These are phyloP conservation scores for Polygonum maritimum DNA, from an alignment of 148 eudicot species.

Conservation along the genomic window DNA sequence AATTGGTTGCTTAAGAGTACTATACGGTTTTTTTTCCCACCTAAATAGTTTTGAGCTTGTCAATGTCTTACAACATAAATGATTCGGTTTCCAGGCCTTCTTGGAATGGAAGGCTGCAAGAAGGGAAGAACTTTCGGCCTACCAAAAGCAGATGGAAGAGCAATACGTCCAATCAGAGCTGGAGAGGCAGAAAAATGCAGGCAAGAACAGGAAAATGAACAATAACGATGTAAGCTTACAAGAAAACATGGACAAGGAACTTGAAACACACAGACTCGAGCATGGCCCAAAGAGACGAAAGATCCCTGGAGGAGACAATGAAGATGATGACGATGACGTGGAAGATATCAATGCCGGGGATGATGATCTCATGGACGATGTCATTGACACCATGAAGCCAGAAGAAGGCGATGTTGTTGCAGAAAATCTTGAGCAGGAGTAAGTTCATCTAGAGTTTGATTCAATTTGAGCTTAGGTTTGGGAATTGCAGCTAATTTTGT, in stretches of 20 bases:
- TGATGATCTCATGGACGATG: constrained; percentile 92
- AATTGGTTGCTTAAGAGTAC: not conserved
- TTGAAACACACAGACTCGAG: constrained; percentile 89
- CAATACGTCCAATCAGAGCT: constrained; percentile 61
- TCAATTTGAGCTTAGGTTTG: not conserved
- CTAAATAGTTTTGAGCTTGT: too few species aligned
- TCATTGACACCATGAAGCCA: constrained; percentile 25
- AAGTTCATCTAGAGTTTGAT: not conserved
- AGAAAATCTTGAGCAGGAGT: not conserved
- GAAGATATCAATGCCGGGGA: constrained; percentile 89
- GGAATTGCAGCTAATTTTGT: not conserved
- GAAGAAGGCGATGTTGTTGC: constrained; percentile 27
- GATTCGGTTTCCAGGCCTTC: constrained; percentile 36
- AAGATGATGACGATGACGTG: constrained; percentile 94
- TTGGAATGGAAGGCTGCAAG: constrained; percentile 85
- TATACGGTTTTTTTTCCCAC: not conserved
- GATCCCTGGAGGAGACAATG: constrained; percentile 42
- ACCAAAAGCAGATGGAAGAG: constrained; percentile 66
- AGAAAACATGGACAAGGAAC: constrained; percentile 96
- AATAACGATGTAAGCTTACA: constrained; percentile 59
- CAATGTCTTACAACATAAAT: not conserved
- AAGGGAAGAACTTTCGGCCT: constrained; percentile 79
- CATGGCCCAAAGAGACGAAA: constrained; percentile 89
- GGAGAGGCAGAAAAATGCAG: constrained; percentile 74
- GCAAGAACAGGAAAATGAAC: constrained; percentile 50